Evolutionary conservation across 306 rosid species (phyloP), one percentile per base, ranked within the genome.

Genomic region (Geum urbanum): DNA sequence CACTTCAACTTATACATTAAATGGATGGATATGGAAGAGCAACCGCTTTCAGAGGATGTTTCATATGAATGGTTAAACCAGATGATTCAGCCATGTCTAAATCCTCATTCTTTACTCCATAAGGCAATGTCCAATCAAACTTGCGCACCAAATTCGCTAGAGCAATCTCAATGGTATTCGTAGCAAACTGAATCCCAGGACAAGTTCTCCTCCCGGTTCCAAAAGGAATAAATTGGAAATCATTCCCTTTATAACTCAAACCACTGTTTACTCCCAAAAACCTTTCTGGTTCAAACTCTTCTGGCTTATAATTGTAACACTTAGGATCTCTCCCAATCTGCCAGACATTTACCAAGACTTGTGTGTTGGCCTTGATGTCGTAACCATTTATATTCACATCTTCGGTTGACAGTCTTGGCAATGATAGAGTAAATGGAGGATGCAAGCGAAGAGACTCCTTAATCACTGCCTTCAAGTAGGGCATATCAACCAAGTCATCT

Each of bases 51-150:
- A 79, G 86, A 41, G 91, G 86, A 2, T 14, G 20, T 9, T 70
- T 79, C 45, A 70, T 70, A 37, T 77, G 81, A 18, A 63, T 67
- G 0, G 72, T 62, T 47, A 76, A 8, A 3, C 84, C 86, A 24
- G 66, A 1, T 0, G 60, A 45, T 80, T 82, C 87, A 8, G 69
- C 39, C 84, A 77, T 78, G 60, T 83, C 85, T 57, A 85, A 61
- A n/a, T 49, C 52, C 39, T 80, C 63, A 2, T 15, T 74, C 15
- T 54, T 37, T 39, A 37, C 61, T 65, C 74, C 78, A 39, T 15
- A 47, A 24, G 81, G 79, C 51, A 77, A 55, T 37, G 53, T 16
- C 65, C 85, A 76, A 13, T 84, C 47, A 35, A 81, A 84, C 12
- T 76, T 82, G 41, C 71, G 76, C 4, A 77, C 35, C 1, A 80